A percentile compares a stretch with the other conserved stretches of the same genome.
These are phyloP conservation scores for Cercophora newfieldiana DNA, from an alignment of 495 filamentous ascomycete species.

Conservation along the genomic window DNA sequence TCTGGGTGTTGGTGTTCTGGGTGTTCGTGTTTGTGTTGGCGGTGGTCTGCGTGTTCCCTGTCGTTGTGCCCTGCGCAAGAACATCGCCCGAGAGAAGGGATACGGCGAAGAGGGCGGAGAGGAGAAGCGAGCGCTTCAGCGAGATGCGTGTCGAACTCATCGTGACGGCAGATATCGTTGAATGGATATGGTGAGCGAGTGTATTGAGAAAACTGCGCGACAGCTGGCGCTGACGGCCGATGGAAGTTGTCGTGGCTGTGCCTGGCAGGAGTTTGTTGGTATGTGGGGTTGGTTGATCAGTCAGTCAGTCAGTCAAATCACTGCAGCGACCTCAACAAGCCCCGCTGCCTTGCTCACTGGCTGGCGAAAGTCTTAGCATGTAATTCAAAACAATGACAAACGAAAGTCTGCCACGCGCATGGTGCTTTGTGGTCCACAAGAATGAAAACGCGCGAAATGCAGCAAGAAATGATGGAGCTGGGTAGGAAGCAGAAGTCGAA, in stretches of 20 bases:
- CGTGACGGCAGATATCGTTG: neutral
- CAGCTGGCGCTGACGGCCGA: neutral
- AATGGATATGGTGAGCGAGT: neutral
- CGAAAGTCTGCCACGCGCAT: constrained; percentile 32
- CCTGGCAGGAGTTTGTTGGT: constrained; percentile 3
- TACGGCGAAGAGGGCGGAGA: constrained; percentile 34
- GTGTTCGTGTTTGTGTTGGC: constrained; percentile 13
- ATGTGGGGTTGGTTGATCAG: constrained; percentile 23
- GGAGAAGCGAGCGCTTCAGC: constrained; percentile 38
- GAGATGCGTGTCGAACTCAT: constrained; percentile 34
- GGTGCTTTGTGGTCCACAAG: constrained; percentile 12
- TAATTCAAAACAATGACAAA: constrained; percentile 27
- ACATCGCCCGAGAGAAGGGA: constrained; percentile 33
- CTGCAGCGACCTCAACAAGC: constrained; percentile 24
- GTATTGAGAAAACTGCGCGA: neutral
- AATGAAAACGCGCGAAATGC: constrained; percentile 7
- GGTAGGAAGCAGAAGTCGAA: constrained; percentile 13
- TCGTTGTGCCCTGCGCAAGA: constrained; percentile 34
- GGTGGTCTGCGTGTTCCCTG: neutral
- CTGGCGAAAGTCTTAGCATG: constrained; percentile 18
- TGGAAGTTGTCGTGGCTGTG: constrained; percentile 4
- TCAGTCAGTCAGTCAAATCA: too few species aligned
- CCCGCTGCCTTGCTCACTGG: constrained; percentile 16
- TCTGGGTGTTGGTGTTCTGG: constrained; percentile 15
- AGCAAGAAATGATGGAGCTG: constrained; percentile 11